phyloP scores from a whole-genome alignment of 2,329 filamentous ascomycete genomes.

The Aureobasidium sp. region DNA sequence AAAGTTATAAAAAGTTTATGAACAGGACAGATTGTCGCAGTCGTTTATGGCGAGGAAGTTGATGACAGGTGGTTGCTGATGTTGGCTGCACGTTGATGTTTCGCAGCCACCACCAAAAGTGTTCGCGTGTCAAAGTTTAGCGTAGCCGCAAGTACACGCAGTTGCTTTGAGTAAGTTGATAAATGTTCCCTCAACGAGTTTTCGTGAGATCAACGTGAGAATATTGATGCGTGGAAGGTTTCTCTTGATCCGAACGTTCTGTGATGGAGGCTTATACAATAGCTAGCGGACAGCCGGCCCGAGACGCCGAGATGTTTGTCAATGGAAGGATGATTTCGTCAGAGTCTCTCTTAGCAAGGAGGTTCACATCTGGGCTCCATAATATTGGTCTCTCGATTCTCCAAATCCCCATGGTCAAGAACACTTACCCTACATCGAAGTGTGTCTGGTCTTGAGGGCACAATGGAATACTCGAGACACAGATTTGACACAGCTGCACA shows the following conservation, averaged over 20 bases:
- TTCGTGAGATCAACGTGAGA: background rate
- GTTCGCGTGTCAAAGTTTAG: background rate
- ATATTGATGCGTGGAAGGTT: background rate
- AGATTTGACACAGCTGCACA: no score
- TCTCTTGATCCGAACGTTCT: no score
- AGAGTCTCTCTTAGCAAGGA: background rate
- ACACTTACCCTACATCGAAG: no score
- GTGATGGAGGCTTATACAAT: background rate
- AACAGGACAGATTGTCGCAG: background rate
- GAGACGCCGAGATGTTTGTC: background rate
- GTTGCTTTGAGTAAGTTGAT: no score
- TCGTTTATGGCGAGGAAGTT: background rate
- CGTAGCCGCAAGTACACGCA: background rate
- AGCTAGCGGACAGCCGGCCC: background rate
- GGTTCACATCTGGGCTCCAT: no score
- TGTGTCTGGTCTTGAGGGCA: no score
- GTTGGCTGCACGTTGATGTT: background rate
- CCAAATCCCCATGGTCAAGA: no score
- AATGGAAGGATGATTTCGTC: background rate
- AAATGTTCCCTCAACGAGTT: fast-evolving
- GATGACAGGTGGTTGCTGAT: background rate
- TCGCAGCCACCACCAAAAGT: background rate
- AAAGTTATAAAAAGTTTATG: background rate
- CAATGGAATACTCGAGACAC: no score
- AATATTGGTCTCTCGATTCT: no score